Evolutionary conservation across 345 rosid species (phyloP).

Genomic region (Populus davidiana): DNA sequence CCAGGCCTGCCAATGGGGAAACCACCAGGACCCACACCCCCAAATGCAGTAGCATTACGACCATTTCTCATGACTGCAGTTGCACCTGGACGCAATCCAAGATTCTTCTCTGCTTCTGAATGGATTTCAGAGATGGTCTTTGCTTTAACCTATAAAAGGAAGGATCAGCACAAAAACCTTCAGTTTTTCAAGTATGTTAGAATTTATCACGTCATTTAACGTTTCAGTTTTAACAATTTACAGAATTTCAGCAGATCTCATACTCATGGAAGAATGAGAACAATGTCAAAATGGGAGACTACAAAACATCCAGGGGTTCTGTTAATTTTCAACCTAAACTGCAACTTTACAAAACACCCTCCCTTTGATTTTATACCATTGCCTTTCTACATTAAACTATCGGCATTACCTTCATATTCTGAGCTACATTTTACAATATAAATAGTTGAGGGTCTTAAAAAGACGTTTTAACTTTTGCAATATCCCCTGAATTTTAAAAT

Average conservation of each 20-base stretch:
- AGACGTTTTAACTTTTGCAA: no score
- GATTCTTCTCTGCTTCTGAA: conserved; percentile 76
- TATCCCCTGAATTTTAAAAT: no score
- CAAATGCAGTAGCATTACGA: conserved; percentile 33
- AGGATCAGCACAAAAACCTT: not conserved
- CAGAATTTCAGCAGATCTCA: no score
- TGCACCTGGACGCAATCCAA: conserved; percentile 87
- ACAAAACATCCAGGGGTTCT: no score
- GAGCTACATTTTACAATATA: no score
- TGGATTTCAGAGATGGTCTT: conserved; percentile 84
- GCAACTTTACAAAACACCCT: not conserved
- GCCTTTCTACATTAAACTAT: not conserved
- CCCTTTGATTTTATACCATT: no score
- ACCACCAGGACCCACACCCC: conserved; percentile 47
- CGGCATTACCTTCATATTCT: not conserved
- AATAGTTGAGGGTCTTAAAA: not conserved
- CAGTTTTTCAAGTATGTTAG: not conserved
- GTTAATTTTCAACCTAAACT: not conserved
- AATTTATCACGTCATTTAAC: not conserved
- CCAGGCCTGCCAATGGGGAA: conserved; percentile 72
- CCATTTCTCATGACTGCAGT: conserved; percentile 66
- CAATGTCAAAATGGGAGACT: no score
- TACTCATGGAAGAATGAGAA: no score
- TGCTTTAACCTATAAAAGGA: conserved; percentile 61
- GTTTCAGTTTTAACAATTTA: not conserved